Conservation (phyloP, 2,329 filamentous ascomycete species). For the Exophiala calicioides region DNA sequence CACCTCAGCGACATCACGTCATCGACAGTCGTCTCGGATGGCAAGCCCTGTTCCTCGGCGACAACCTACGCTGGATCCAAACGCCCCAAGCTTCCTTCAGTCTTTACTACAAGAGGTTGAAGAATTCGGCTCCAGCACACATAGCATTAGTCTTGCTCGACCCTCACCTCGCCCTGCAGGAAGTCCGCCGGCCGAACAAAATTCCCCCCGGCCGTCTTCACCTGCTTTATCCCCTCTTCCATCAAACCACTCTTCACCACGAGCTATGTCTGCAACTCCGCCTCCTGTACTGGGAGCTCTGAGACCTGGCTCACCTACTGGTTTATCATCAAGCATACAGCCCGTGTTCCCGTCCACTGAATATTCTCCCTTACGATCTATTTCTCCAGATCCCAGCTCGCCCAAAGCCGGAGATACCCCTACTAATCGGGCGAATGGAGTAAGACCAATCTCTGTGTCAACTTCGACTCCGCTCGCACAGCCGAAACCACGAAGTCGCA, state of each 20-base stretch:
- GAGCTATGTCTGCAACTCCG: conserved; percentile 41
- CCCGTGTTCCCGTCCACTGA: conserved; percentile 74
- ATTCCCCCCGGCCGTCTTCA: conserved; percentile 43
- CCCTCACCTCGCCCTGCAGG: conserved; percentile 34
- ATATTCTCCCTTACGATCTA: conserved; percentile 66
- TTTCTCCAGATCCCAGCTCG: conserved; percentile 35
- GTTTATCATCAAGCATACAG: conserved; percentile 70
- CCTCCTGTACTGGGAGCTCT: conserved; percentile 43
- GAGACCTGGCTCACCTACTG: conserved; percentile 66
- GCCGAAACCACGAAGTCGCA: conserved; percentile 28
- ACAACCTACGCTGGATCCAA: conserved; percentile 36
- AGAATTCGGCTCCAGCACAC: conserved; percentile 47
- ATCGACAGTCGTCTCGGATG: conserved; percentile 32
- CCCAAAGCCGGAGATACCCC: conserved; percentile 9
- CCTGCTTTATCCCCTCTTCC: conserved; percentile 44
- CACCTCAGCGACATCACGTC: conserved; percentile 21
- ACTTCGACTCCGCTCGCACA: conserved; percentile 20
- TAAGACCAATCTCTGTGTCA: conserved; percentile 7
- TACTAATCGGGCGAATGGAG: conserved; percentile 8
- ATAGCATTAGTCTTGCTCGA: conserved; percentile 33
- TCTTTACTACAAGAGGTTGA: conserved; percentile 89
- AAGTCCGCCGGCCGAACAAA: conserved; percentile 39
- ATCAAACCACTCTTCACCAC: conserved; percentile 44
- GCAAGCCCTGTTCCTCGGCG: conserved; percentile 22
- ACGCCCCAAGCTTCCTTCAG: conserved; percentile 77